phyloP scores from a whole-genome alignment of 2,329 filamentous ascomycete species.

The Botrytis galanthina region DNA sequence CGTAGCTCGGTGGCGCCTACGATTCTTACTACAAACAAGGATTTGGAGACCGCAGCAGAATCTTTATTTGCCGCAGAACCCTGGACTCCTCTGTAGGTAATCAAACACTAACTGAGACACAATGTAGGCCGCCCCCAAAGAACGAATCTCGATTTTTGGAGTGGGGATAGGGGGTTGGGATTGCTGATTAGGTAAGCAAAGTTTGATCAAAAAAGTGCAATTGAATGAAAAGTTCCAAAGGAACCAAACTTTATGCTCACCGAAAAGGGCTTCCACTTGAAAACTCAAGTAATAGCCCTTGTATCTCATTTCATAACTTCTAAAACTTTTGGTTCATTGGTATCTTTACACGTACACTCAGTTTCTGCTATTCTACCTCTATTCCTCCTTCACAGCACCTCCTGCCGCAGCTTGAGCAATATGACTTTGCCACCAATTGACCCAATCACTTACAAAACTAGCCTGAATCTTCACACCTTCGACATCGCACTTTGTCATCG shows the following conservation, averaged over 20 bases:
- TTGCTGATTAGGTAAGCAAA: too few species aligned
- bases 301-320: not conserved
- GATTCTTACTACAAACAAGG: too few species aligned
- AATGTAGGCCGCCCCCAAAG: too few species aligned
- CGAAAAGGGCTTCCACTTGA: not conserved
- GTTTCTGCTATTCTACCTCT: not conserved
- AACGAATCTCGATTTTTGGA: too few species aligned
- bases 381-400: conserved; percentile 1
- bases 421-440: conserved; percentile 66
- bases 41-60: too few species aligned
- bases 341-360: conserved; percentile 12
- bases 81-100: too few species aligned
- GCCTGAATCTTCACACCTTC: conserved; percentile 60
- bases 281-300: not conserved
- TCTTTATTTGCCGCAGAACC: too few species aligned
- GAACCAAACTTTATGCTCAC: not conserved
- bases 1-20: not conserved
- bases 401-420: conserved; percentile 27
- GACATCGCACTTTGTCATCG: conserved; percentile 58
- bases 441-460: conserved; percentile 69
- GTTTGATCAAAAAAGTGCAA: too few species aligned
- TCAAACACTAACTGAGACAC: too few species aligned
- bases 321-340: not conserved
- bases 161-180: too few species aligned
- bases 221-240: not conserved